Evolutionary conservation across 768 basidiomycete species (phyloP).

Genomic region (Podaxis rugospora): DNA sequence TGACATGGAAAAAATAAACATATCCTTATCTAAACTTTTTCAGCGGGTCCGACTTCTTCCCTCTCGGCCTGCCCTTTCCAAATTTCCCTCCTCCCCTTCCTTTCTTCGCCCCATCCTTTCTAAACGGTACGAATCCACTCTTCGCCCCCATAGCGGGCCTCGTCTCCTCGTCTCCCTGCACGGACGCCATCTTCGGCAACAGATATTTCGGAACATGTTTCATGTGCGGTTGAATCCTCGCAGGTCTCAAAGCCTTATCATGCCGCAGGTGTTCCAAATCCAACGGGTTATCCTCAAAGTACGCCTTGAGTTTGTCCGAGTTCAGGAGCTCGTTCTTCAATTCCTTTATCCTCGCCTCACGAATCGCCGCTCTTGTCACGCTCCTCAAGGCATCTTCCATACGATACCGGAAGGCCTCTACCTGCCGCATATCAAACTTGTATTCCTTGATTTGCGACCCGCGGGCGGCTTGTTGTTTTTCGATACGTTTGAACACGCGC

Average conservation of each 20-base stretch:
- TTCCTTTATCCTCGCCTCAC: conserved; percentile 92
- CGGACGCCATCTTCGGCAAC: conserved; percentile 73
- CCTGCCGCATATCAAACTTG: conserved; percentile 91
- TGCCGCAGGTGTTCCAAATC: conserved; percentile 91
- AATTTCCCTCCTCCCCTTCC: conserved; percentile 53
- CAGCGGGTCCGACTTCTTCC: conserved; percentile 73
- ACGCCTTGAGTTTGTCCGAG: conserved; percentile 95
- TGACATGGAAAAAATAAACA: neutral
- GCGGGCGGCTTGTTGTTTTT: conserved; percentile 62
- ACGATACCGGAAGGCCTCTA: conserved; percentile 95
- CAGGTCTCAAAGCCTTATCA: conserved; percentile 91
- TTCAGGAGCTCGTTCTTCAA: conserved; percentile 91
- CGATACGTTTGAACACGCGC: conserved; percentile 69
- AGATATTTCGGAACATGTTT: conserved; percentile 94
- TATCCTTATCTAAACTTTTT: conserved; percentile 52
- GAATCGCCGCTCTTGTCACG: conserved; percentile 81
- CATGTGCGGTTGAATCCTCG: conserved; percentile 88
- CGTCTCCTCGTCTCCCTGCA: conserved; percentile 34
- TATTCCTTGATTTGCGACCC: conserved; percentile 78
- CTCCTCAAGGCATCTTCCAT: conserved; percentile 94
- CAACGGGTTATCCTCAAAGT: conserved; percentile 95
- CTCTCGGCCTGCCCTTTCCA: conserved; percentile 43
- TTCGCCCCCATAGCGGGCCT: conserved; percentile 15
- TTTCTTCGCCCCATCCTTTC: conserved; percentile 56
- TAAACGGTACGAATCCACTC: conserved; percentile 69